Percentiles rank a stretch among this genome's conserved stretches.
These are phyloP conservation scores for Exidia glandulosa DNA, from an alignment of 768 basidiomycete genomes.

Conservation along the genomic window DNA sequence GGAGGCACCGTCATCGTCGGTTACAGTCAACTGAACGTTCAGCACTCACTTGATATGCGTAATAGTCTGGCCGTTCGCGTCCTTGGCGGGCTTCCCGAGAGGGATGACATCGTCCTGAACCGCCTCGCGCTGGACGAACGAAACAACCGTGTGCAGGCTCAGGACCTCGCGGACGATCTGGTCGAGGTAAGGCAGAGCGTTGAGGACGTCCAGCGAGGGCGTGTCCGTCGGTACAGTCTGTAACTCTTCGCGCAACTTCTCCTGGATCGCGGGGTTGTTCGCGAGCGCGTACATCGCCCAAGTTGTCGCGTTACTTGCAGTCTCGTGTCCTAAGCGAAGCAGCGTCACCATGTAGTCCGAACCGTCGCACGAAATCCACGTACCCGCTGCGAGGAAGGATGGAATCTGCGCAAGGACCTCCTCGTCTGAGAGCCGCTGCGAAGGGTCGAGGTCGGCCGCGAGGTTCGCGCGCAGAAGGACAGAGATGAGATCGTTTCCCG, in stretches of 20 bases:
- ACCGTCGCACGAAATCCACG: neutral
- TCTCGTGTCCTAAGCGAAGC: neutral
- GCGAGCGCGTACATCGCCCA: constrained; percentile 54
- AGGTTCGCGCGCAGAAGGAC: constrained; percentile 22
- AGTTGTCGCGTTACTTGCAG: constrained; percentile 17
- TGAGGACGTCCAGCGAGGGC: constrained; percentile 18
- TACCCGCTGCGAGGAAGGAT: constrained; percentile 44
- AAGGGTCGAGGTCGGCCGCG: constrained; percentile 15
- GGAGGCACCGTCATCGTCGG: neutral
- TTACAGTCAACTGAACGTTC: neutral
- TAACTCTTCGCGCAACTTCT: constrained; percentile 8
- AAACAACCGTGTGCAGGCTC: constrained; percentile 44
- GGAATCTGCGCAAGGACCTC: constrained; percentile 35
- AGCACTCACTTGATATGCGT: constrained; percentile 9
- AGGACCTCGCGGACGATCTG: constrained; percentile 49
- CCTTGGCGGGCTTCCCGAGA: constrained; percentile 23
- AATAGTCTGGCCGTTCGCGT: constrained; percentile 10
- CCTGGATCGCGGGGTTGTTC: constrained; percentile 35
- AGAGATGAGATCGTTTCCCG: constrained; percentile 16
- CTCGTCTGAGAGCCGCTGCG: constrained; percentile 16
- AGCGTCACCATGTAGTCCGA: no score
- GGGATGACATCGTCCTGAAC: constrained; percentile 39
- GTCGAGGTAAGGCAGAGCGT: constrained; percentile 45
- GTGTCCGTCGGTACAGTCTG: constrained; percentile 6
- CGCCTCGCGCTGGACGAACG: constrained; percentile 26